Conservation (phyloP, 2,329 filamentous ascomycete species). For the Fusarium oligoseptatum region DNA sequence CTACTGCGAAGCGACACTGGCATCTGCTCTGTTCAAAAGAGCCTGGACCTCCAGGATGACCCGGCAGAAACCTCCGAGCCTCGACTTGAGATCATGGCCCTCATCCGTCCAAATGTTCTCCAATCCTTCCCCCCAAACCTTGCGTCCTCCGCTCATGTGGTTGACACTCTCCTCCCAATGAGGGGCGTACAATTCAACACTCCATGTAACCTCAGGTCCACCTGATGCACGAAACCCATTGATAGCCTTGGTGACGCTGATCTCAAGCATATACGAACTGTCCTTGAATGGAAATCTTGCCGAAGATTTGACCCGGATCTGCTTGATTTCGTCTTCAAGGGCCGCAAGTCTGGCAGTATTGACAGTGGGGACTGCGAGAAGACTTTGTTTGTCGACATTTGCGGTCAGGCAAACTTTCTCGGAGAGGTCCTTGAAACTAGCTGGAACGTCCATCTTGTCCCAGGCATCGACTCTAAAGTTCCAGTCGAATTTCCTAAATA, state of each 20-base stretch:
- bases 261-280: conserved; percentile 52
- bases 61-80: conserved; percentile 49
- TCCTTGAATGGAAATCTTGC: conserved; percentile 47
- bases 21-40: conserved; percentile 38
- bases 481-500: conserved; percentile 52
- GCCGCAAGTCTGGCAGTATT: conserved; percentile 20
- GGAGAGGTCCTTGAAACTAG: conserved; percentile 35
- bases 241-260: conserved; percentile 49
- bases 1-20: conserved; percentile 19
- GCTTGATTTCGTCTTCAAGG: conserved; percentile 19
- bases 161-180: conserved; percentile 56
- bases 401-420: conserved; percentile 38
- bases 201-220: conserved; percentile 46
- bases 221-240: conserved; percentile 25
- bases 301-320: conserved; percentile 46
- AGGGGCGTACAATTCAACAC: conserved; percentile 50
- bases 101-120: conserved; percentile 51
- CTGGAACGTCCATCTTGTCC: conserved; percentile 35
- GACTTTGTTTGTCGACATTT: not conserved
- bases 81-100: conserved; percentile 40
- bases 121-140: conserved; percentile 50
- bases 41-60: conserved; percentile 50
- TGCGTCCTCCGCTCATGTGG: conserved; percentile 42
- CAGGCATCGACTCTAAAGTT: conserved; percentile 49
- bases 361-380: conserved; percentile 32